Conservation (phyloP, 805 yeast species). For the Starmerella apis region DNA sequence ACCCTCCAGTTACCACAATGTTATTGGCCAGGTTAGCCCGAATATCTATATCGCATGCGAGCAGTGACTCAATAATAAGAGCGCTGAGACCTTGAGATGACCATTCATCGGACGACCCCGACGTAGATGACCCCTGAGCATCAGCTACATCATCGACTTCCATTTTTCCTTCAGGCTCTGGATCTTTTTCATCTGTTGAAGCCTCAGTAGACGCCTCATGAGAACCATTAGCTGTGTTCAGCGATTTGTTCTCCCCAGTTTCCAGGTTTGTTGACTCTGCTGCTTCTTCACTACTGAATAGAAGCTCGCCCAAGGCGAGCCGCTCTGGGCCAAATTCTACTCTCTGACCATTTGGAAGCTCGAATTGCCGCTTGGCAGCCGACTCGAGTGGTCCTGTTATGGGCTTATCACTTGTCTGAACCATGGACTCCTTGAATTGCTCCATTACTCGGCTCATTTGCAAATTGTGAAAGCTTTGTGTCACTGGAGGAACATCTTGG, state of each 20-base stretch:
- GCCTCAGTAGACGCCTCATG: too few relatives aligned
- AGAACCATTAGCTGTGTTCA: too few relatives aligned
- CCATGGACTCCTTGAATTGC: constrained; percentile 56
- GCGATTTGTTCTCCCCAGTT: too few relatives aligned
- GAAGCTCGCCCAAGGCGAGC: constrained; percentile 54
- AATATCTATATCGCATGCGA: constrained; percentile 66
- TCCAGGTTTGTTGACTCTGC: too few relatives aligned
- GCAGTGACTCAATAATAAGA: constrained; percentile 44
- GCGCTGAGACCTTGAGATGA: constrained; percentile 41
- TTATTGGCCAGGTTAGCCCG: constrained; percentile 82
- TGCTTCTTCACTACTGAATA: constrained; percentile 38
- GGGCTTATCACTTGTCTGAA: constrained; percentile 30
- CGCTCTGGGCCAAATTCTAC: constrained; percentile 53
- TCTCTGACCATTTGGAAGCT: constrained; percentile 56
- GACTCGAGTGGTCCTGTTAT: constrained; percentile 30
- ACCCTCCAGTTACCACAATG: constrained; percentile 76
- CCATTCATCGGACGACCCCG: constrained; percentile 14
- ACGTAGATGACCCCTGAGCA: constrained; percentile 1
- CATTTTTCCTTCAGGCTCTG: constrained; percentile 24
- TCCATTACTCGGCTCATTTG: constrained; percentile 48
- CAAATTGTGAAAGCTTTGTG: constrained; percentile 45
- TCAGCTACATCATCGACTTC: constrained; percentile 17
- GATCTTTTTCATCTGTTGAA: constrained; percentile 27
- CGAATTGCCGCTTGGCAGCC: constrained; percentile 42
- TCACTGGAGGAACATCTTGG: constrained; percentile 28